Base-by-base conservation (phyloP, 768 basidiomycete genomes). In the Trametes cubensis region DNA sequence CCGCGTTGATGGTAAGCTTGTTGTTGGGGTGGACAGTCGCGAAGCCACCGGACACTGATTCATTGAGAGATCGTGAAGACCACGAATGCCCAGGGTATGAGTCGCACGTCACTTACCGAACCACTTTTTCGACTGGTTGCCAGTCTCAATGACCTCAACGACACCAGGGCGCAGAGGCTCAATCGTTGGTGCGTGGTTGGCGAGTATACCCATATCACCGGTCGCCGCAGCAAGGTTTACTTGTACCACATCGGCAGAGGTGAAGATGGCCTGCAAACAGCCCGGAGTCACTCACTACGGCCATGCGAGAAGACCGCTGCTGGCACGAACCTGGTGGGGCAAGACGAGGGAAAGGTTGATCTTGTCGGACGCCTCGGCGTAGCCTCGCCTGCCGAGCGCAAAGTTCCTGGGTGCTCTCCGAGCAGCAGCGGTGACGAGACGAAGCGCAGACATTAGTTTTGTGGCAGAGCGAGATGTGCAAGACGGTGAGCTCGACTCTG, bases 151-250 rank as follows among this genome's bases (percentile, higher is more conserved):
- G 68, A 99, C 89, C 77, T 99, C 97, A 55, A 99, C 81, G 60
- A 98, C 82, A 74, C 97, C 97, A 44, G 97, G 90, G 72, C 92
- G 91, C 57, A 99, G 83, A 50, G 96, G 83, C 76, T 99, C 97
- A 61, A 98, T 90, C n/a, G 94, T 91, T 30, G 97, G 90, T 58
- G 98, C 95, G 78, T 99, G 97, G 83, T 96, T 97, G 69, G 96
- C 94, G 63, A 99, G 88, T 70, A 99, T 92, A 82, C 97, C 97
- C 95, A 98, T 98, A 78, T 98, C 95, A 71, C 97, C 97, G 3
- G 93, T 88, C 58, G 88, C 92, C 42, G 95, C 97, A 39, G 95
- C 80, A 69, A 98, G 80, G 80, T 98, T 98, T 68, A 99, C 96
- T 77, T 98, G 96, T 21, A 92, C 86, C 61, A 98, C 96, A 75